These are phyloP conservation scores for Anisodus acutangulus DNA, from an alignment of 257 asterid genomes.

Conservation along the genomic window DNA sequence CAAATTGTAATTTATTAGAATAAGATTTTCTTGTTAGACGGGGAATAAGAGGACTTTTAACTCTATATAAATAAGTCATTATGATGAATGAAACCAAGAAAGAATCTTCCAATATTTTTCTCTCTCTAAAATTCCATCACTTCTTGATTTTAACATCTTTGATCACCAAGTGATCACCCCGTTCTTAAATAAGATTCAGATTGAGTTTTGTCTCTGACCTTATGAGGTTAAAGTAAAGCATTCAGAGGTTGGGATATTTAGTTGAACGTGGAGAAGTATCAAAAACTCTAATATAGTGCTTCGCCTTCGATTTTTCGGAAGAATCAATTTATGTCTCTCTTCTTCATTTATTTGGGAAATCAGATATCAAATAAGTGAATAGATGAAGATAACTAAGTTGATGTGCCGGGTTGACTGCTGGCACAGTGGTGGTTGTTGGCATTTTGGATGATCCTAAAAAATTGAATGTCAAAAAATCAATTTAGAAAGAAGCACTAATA, in stretches of 20 bases:
- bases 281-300: background rate
- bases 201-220: background rate
- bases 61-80: no score
- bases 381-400: background rate
- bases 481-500: no score
- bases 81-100: no score
- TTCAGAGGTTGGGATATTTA: fast-evolving
- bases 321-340: background rate
- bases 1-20: no score
- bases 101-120: no score
- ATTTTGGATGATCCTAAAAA: background rate
- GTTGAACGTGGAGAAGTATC: background rate
- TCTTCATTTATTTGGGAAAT: background rate
- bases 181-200: background rate
- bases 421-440: background rate
- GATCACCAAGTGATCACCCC: background rate
- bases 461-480: background rate
- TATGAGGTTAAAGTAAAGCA: background rate
- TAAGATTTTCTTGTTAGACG: no score
- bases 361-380: background rate
- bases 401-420: background rate
- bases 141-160: background rate
- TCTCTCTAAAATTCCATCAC: no score
- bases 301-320: background rate
- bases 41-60: no score